phyloP scores from a whole-genome alignment of 2,329 filamentous ascomycete genomes.

The Aspergillus pseudoglaucus region DNA sequence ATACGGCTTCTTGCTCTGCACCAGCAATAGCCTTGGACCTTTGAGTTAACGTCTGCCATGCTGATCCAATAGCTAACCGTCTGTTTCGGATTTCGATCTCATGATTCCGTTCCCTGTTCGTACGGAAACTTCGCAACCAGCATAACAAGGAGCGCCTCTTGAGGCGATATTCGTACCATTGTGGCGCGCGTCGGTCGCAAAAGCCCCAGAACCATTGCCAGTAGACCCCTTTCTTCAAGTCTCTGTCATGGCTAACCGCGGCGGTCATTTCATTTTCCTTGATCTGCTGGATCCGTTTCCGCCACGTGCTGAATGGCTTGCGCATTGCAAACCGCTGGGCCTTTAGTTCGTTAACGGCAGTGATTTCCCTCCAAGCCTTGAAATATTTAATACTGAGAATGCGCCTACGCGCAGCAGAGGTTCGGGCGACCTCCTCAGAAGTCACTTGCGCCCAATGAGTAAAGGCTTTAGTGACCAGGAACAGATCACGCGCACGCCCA shows the following conservation, averaged over 20 bases:
- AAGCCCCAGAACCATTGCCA: conserved; percentile 42
- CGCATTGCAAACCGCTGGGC: conserved; percentile 46
- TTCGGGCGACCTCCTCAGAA: conserved; percentile 58
- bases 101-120: conserved; percentile 32
- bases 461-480: conserved; percentile 58
- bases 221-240: conserved; percentile 27
- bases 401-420: conserved; percentile 62
- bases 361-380: conserved; percentile 62
- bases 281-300: conserved; percentile 33
- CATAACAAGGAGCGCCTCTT: conserved; percentile 35
- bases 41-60: conserved; percentile 30
- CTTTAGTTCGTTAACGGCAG: conserved; percentile 53
- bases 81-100: conserved; percentile 31
- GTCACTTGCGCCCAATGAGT: conserved; percentile 63
- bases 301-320: conserved; percentile 52
- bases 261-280: conserved; percentile 30
- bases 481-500: conserved; percentile 57
- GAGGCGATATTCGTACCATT: conserved; percentile 36
- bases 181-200: conserved; percentile 38
- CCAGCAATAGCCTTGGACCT: conserved; percentile 22
- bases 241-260: conserved; percentile 21
- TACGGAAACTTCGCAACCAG: conserved; percentile 36
- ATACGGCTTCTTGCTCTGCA: conserved; percentile 25
- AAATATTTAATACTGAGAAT: conserved; percentile 65
- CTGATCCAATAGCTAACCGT: conserved; percentile 19